A percentile compares a stretch with the other conserved stretches of the same genome.
phyloP scores from a whole-genome alignment of 805 yeast genomes.

The Kodamaea kakaduensis region DNA sequence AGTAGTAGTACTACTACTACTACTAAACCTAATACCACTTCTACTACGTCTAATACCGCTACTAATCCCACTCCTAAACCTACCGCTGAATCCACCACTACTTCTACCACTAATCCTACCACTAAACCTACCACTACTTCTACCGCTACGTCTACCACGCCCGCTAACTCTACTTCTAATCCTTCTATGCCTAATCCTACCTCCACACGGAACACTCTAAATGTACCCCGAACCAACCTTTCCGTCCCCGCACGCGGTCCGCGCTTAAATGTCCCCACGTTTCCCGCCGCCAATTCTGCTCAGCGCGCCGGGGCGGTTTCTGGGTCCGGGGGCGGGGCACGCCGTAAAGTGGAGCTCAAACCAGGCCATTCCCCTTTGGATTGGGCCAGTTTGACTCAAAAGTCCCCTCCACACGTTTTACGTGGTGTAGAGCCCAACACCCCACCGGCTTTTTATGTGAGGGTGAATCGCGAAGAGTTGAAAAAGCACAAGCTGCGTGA shows the following conservation, averaged over 20 bases:
- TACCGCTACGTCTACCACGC: no score
- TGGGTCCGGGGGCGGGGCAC: conserved; percentile 13
- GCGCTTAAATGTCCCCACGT: conserved; percentile 9
- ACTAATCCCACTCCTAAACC: no score
- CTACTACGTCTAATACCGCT: no score
- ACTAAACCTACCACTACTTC: no score
- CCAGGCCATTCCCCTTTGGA: conserved; percentile 87
- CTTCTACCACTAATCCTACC: no score
- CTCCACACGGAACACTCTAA: no score
- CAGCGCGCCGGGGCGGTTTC: conserved; percentile 27
- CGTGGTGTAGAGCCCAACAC: conserved; percentile 49
- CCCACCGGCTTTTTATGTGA: conserved; percentile 49
- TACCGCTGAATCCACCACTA: no score
- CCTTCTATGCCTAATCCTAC: no score
- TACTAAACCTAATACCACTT: no score
- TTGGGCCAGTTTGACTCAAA: conserved; percentile 64
- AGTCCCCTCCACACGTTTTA: conserved; percentile 43
- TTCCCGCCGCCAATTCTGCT: conserved; percentile 34
- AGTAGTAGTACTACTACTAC: no score
- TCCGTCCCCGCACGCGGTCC: not conserved
- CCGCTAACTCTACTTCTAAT: no score
- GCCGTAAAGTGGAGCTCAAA: conserved; percentile 54
- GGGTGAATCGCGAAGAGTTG: conserved; percentile 55
- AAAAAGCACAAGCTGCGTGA: conserved; percentile 51
- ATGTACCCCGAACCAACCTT: not conserved